These are phyloP conservation scores for Allantophomopsis lycopodina DNA, from an alignment of 2,329 filamentous ascomycete species.

Conservation along the genomic window DNA sequence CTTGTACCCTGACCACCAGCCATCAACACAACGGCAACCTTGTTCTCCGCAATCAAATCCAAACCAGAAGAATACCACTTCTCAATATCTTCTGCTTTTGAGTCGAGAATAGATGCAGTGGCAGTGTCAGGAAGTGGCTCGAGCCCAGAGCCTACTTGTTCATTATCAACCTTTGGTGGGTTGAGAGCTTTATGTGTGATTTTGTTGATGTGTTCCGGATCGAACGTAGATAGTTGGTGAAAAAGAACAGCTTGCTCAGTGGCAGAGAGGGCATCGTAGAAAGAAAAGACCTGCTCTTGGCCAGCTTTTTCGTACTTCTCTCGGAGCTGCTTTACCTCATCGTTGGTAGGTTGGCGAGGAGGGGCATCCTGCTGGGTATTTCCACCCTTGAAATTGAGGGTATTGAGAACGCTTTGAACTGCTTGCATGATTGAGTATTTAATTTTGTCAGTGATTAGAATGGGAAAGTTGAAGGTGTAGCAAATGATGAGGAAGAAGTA, in stretches of 20 bases:
- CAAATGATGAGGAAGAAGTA: neutral
- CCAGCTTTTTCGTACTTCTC: conserved; percentile 60
- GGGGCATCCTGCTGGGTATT: conserved; percentile 11
- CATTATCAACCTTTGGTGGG: conserved; percentile 45
- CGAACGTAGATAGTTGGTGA: conserved; percentile 68
- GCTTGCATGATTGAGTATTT: conserved; percentile 13
- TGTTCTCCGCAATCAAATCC: conserved; percentile 51
- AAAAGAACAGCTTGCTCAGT: conserved; percentile 68
- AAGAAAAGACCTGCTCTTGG: conserved; percentile 75
- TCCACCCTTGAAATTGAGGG: conserved; percentile 22
- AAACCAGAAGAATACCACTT: conserved; percentile 70
- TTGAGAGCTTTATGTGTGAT: conserved; percentile 73
- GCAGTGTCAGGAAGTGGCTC: conserved; percentile 82
- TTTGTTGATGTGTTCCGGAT: conserved; percentile 77
- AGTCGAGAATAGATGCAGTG: conserved; percentile 85
- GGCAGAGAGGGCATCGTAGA: conserved; percentile 66
- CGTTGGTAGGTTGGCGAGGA: conserved; percentile 19
- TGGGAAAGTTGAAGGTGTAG: neutral
- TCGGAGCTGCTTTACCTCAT: conserved; percentile 38
- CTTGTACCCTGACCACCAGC: conserved; percentile 93
- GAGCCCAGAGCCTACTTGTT: conserved; percentile 28
- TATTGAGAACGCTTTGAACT: conserved; percentile 32
- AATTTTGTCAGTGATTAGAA: neutral
- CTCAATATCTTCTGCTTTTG: conserved; percentile 61
- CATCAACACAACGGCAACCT: conserved; percentile 83